Base-by-base conservation (phyloP, 129 eudicot genomes). In the Flaveria bidentis region DNA sequence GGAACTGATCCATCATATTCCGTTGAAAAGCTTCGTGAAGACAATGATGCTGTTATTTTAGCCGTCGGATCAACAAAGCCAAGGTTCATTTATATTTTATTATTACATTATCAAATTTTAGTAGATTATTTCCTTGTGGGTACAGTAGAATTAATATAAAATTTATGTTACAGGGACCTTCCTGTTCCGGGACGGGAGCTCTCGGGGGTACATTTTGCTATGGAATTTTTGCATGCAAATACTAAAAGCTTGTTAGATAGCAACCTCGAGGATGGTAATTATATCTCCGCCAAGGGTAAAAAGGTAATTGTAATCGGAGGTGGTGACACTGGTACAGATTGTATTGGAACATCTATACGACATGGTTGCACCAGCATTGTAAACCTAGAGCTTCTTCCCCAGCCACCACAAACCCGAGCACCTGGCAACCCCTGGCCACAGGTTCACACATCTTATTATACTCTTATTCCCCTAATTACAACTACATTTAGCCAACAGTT, bases 351-450 rank as follows among this genome's bases (percentile, higher is more conserved):
- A 2, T 95, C 97, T 23, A 95, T 95, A 30, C 83, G 99, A 53
- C 99, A 95, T 64, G 99, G 99, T 64, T 95, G 97, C 82, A 89
- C 78, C 33, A 87, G 85, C 80, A 68, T 91, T 49, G 82, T 95
- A 10, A 95, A 95, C 79, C 85, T 95, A 25, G 99, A 95, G 85
- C 97, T 95, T 73, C 99, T 95, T 50, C 97, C 99, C 9, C 84
- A 89, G 85, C 99, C 99, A 74, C 99, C 99, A 57, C 82, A 68
- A 33, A 81, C 96, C 52, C 84, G 97, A 79, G 99, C 97, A 62
- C 91, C 97, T 2, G 97, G 96, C 76, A 95, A 95, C 76, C 99
- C 99, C 28, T 95, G 99, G 99, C 99, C 99, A 44, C 99, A 95
- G 97, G 99, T 95, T 57, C 41, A 67, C 30, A 74, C 49, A 5